Base-by-base conservation (phyloP, 345 rosid species). In the Eucalyptus curtisii region DNA sequence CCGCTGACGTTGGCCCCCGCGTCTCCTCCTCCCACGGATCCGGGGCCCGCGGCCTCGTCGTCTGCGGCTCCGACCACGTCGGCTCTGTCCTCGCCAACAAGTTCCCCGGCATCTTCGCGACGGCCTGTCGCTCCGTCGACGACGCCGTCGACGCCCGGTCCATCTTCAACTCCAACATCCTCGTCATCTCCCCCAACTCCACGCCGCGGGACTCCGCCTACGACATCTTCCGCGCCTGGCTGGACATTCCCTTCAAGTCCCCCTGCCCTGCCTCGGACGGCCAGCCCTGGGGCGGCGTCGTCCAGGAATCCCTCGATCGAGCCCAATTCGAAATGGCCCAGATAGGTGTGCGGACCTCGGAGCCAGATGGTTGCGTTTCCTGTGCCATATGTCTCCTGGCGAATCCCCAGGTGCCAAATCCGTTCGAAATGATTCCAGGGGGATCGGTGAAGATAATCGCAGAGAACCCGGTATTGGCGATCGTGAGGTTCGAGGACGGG, bases 391-490 rank as follows among this genome's bases (percentile, higher is more conserved):
- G 99, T 85, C 90, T 93, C 87, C 88, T 94, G 90, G 93, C 92
- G 12, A 96, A 95, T 93, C 91, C 92, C 66, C 89, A 96, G 87
- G 95, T 95, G 86, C 89, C 95, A 53, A 89, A 89, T 22, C 94
- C 93, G 1, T 90, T 95, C 16, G 96, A 95, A 4, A 92, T 96
- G 25, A 96, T 96, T 68, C 98, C 99, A 1, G 99, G 99, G 4
- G 97, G 96, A 3, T 92, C 96, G 86, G 95, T 96, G 99, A 95
- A 97, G 96, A 96, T 97, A n/a, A 80, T 97, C 89, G 89, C 95
- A 66, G 96, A 97, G 91, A 94, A 89, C n/a, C 98, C 97, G 5
- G 95, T 96, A 5, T 93, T 96, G 7, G 97, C 98, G 5, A 89
- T 95, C 12, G 94, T 97, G 22, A 95, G 92, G 55, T 97, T 97